phyloP scores from a whole-genome alignment of 371 early-diverging fungal genomes.

The Vairimorpha necatrix region DNA sequence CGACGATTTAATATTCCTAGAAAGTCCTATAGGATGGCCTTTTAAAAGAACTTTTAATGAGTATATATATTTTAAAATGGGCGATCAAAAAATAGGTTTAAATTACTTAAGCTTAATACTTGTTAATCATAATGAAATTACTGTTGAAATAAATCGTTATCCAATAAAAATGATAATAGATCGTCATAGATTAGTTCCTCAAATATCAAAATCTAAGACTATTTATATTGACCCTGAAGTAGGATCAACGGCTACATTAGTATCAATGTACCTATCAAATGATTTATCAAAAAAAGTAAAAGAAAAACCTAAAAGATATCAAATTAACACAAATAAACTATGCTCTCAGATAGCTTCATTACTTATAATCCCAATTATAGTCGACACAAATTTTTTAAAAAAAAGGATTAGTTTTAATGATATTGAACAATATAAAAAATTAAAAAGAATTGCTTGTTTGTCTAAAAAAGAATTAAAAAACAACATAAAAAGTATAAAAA shows the following conservation, averaged over 20 bases:
- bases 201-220: slow-evolving; percentile 19
- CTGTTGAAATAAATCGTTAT: slow-evolving; percentile 31
- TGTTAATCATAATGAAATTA: slow-evolving; percentile 52
- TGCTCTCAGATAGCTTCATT: slow-evolving; percentile 41
- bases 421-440: slow-evolving; percentile 45
- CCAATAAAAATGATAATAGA: slow-evolving; percentile 54
- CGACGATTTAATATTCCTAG: slow-evolving; percentile 61
- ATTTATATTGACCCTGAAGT: slow-evolving; percentile 56
- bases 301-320: background rate
- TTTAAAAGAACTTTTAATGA: slow-evolving; percentile 13
- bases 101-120: slow-evolving; percentile 47
- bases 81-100: slow-evolving; percentile 8
- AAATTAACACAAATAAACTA: too few species aligned
- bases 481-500: slow-evolving; percentile 32
- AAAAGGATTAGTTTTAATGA: slow-evolving; percentile 41
- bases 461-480: slow-evolving; percentile 42
- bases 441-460: slow-evolving; percentile 26
- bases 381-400: slow-evolving; percentile 51
- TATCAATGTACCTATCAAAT: slow-evolving; percentile 53
- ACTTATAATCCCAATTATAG: slow-evolving; percentile 52
- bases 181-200: slow-evolving; percentile 39
- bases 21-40: slow-evolving; percentile 38
- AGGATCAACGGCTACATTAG: slow-evolving; percentile 52
- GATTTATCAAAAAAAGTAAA: slow-evolving; percentile 34
- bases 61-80: slow-evolving; percentile 36